These are phyloP conservation scores for Komagataella mondaviorum DNA, from an alignment of 805 yeast genomes.

Conservation along the genomic window DNA sequence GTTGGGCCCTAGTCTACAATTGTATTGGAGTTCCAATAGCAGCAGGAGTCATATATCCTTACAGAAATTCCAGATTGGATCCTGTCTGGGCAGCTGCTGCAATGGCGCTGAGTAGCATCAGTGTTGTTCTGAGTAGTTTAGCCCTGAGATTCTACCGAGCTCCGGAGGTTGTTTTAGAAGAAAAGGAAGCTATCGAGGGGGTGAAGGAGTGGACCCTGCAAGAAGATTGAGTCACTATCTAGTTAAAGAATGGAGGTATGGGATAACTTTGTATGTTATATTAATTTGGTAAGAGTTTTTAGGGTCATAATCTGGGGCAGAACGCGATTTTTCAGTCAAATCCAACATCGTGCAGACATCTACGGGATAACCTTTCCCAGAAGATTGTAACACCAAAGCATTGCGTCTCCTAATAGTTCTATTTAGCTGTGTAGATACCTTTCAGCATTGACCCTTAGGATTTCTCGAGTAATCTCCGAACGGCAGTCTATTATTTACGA, in stretches of 20 bases:
- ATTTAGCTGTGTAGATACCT: neutral
- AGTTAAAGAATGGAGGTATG: too few species aligned
- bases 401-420: too few species aligned
- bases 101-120: slow-evolving; percentile 46
- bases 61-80: slow-evolving; percentile 33
- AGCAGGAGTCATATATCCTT: slow-evolving; percentile 53
- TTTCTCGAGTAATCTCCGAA: neutral
- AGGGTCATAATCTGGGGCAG: neutral
- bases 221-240: neutral
- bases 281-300: neutral
- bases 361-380: too few species aligned
- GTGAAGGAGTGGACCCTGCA: neutral
- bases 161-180: slow-evolving; percentile 6
- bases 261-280: too few species aligned
- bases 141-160: slow-evolving; percentile 35
- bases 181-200: neutral
- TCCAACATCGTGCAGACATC: neutral
- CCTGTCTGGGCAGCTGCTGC: slow-evolving; percentile 63
- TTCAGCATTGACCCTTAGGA: neutral
- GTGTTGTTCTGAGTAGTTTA: slow-evolving; percentile 45
- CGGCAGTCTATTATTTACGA: neutral
- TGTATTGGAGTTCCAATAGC: slow-evolving; percentile 48
- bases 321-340: neutral
- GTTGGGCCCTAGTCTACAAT: slow-evolving; percentile 47
- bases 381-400: too few species aligned